Evolutionary conservation across 352 stramenopile species (phyloP), one percentile per base, ranked within the genome.

Genomic region (Pythium aquatile): DNA sequence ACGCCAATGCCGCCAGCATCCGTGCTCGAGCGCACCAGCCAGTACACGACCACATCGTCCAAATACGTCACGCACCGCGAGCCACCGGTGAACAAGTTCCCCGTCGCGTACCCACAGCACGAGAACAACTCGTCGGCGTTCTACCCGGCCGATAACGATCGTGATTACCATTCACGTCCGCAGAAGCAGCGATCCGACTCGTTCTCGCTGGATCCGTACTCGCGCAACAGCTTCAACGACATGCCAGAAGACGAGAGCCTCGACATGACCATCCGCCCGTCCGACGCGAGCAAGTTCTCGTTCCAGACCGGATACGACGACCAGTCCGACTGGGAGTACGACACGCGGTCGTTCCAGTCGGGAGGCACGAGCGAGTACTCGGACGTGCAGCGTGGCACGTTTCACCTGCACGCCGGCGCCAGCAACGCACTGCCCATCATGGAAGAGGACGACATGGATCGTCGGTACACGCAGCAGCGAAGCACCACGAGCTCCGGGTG

Each of bases 241-340:
- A 76, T 91, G 61, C 70, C 56, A 49, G 79, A 87, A 7, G 77
- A 88, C 57, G 64, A 76, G 39, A 58, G 63, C 51, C 53, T 74
- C 24, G 73, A 79, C 49, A 65, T 68, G 62, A 77, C 72, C 39
- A 76, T 81, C 10, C 70, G 72, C 2, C 80, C 75, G 61, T 90
- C 83, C 7, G 83, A 90, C 33, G 72, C 66, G 28, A 81, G 58
- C 71, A 91, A 91, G 64, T 87, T 87, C 51, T 91, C 83, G 58
- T 90, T 91, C 74, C 77, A 87, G 63, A 88, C 83, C 11, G 80
- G 74, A 29, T 91, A 87, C 65, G 80, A 89, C 59, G 77, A 90
- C 61, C 78, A 88, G 39, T 72, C 75, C 10, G 83, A 91, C 53
- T 91, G 79, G 78, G 83, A 90, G 51, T 91, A 78, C 62, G 83